Conservation (phyloP, 2,329 filamentous ascomycete species). For the Diaporthe caulivora region DNA sequence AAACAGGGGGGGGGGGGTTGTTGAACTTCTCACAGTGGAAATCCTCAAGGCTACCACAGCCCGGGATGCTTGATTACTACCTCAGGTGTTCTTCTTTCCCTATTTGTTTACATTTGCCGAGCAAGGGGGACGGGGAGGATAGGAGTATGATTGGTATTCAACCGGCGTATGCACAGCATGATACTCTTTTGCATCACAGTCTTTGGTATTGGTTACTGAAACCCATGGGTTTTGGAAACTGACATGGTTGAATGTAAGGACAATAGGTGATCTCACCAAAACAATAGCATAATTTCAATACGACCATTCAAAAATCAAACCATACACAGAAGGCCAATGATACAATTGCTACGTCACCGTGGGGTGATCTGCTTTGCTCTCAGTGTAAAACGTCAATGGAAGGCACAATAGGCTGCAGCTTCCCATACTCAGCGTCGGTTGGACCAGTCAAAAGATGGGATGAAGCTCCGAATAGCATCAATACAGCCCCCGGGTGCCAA, state of each 20-base stretch:
- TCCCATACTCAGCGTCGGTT: not conserved
- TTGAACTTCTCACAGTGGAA: too few relatives aligned
- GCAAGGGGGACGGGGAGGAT: too few relatives aligned
- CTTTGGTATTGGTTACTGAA: not conserved
- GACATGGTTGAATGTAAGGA: not conserved
- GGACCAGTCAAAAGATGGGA: not conserved
- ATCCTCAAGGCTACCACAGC: too few relatives aligned
- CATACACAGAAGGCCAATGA: too few relatives aligned
- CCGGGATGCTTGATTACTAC: too few relatives aligned
- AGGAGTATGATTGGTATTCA: too few relatives aligned
- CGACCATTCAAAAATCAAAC: too few relatives aligned
- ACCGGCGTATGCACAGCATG: too few relatives aligned
- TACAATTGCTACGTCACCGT: not conserved
- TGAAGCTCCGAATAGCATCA: constrained; percentile 11
- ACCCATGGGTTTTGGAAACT: not conserved
- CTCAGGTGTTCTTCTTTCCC: not conserved
- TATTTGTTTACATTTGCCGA: too few relatives aligned
- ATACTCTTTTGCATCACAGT: too few relatives aligned
- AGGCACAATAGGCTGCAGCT: constrained; percentile 5
- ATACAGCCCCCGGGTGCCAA: not conserved
- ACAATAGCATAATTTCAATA: not conserved
- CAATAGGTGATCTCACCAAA: not conserved
- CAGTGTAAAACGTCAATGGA: not conserved
- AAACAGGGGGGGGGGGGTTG: too few relatives aligned
- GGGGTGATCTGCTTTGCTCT: too few relatives aligned